Percentiles rank a stretch among this genome's conserved stretches.
Conservation (phyloP, 2,329 filamentous ascomycete genomes). For the Sclerotinia glacialis region DNA sequence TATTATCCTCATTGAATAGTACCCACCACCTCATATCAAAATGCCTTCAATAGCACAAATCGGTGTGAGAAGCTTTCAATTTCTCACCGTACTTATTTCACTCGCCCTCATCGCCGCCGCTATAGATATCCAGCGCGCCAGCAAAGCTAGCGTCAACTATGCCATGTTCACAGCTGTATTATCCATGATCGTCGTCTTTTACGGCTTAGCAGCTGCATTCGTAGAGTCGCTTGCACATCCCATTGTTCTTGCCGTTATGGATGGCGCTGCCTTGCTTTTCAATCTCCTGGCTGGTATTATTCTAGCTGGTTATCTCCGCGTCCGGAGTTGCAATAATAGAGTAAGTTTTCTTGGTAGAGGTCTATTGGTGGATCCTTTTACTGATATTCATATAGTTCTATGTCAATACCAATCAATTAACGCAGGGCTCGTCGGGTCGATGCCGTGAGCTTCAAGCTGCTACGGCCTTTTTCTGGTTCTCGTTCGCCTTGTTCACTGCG, state of each 20-base stretch:
- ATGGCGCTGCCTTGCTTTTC: constrained; percentile 59
- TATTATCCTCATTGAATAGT: background rate
- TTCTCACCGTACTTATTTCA: constrained; percentile 37
- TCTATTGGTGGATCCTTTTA: background rate
- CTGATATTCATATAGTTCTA: constrained; percentile 38
- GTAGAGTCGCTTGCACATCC: constrained; percentile 51
- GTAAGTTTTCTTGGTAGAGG: constrained; percentile 43
- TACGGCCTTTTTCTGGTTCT: constrained; percentile 76
- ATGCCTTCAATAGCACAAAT: constrained; percentile 33
- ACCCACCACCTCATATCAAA: constrained; percentile 5
- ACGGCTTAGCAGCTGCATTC: constrained; percentile 57
- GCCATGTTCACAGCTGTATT: constrained; percentile 68
- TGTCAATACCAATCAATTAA: constrained; percentile 54
- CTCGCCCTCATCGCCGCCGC: constrained; percentile 38
- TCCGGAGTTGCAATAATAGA: constrained; percentile 62
- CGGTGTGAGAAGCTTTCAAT: constrained; percentile 31
- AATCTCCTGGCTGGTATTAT: constrained; percentile 69
- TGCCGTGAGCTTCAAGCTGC: constrained; percentile 74
- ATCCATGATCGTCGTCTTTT: constrained; percentile 63
- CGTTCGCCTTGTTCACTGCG: constrained; percentile 61
- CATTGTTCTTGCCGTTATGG: constrained; percentile 53
- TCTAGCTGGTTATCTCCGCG: constrained; percentile 65
- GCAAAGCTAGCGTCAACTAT: constrained; percentile 55
- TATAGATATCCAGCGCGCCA: constrained; percentile 53
- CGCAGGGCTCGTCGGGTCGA: constrained; percentile 59